Conservation (phyloP, 1,284 basidiomycete species). For the Melampsora abietis-canadensis region DNA sequence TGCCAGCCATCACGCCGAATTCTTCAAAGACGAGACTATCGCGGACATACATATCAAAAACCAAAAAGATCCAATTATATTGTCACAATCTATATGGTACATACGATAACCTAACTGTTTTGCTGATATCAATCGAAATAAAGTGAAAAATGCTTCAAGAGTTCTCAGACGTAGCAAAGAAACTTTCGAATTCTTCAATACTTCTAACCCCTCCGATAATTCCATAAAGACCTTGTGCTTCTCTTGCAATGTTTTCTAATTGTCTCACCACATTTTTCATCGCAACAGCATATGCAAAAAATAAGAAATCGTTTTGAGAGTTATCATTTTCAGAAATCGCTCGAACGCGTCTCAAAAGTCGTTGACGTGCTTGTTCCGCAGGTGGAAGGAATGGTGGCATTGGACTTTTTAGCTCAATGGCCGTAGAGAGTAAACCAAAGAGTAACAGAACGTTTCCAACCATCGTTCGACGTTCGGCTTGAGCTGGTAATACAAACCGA, state of each 20-base stretch:
- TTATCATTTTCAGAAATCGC: not conserved
- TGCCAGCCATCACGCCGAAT: too few species aligned
- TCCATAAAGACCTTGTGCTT: constrained; percentile 31
- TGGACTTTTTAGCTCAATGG: constrained; percentile 82
- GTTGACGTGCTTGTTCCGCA: constrained; percentile 73
- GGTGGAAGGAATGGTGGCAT: constrained; percentile 92
- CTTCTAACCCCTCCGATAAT: constrained; percentile 35
- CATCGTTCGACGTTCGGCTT: constrained; percentile 79
- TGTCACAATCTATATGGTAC: too few species aligned
- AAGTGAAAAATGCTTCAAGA: too few species aligned
- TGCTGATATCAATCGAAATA: too few species aligned
- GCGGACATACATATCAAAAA: too few species aligned
- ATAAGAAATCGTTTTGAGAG: constrained; percentile 16
- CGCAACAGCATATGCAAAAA: constrained; percentile 33
- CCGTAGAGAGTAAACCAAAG: constrained; percentile 80
- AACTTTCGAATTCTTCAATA: constrained; percentile 22
- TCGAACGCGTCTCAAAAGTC: constrained; percentile 47
- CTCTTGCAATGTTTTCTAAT: constrained; percentile 15
- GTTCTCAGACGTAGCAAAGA: constrained; percentile 4
- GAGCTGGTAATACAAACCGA: constrained; percentile 85
- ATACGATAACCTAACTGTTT: too few species aligned
- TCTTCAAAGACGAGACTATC: too few species aligned
- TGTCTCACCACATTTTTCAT: constrained; percentile 37
- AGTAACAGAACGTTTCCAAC: constrained; percentile 85
- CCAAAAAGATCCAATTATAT: too few species aligned